A percentile compares a stretch with the other conserved stretches of the same genome.
Evolutionary conservation across 73 alveolate genomes (phyloP).

Genomic region (Effrenium voratum): DNA sequence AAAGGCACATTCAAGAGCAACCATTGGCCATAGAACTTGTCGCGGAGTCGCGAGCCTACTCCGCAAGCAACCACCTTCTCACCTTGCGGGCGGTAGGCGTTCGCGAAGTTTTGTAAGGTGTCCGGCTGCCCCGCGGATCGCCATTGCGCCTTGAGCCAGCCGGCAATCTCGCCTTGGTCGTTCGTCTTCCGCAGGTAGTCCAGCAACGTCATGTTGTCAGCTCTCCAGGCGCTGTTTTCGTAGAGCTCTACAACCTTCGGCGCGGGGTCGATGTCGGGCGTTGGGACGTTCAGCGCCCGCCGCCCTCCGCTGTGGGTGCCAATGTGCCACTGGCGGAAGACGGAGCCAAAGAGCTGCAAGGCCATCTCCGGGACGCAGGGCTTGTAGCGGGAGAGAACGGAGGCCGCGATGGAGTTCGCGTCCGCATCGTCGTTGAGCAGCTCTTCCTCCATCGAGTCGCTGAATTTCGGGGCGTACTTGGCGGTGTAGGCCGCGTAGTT

Average conservation of each 20-base stretch:
- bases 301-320: neutral
- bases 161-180: neutral
- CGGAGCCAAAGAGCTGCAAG: neutral
- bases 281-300: neutral
- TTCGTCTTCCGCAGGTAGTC: constrained; percentile 21
- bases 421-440: constrained; percentile 20
- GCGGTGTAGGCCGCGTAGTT: constrained; percentile 24
- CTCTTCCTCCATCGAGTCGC: neutral
- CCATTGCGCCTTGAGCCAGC: neutral
- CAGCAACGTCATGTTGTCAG: neutral
- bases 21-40: constrained; percentile 26
- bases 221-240: neutral
- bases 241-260: neutral
- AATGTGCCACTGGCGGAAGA: neutral
- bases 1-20: constrained; percentile 17
- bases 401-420: constrained; percentile 4
- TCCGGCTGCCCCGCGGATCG: neutral
- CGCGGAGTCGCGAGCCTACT: neutral
- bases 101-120: neutral
- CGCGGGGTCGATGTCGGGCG: neutral
- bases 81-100: neutral
- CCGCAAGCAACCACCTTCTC: constrained; percentile 32
- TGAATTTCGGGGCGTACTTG: neutral
- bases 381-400: constrained; percentile 6
- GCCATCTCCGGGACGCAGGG: constrained; percentile 8